Evolutionary conservation across 306 rosid species (phyloP).

Genomic region (Begonia fuchsioides): DNA sequence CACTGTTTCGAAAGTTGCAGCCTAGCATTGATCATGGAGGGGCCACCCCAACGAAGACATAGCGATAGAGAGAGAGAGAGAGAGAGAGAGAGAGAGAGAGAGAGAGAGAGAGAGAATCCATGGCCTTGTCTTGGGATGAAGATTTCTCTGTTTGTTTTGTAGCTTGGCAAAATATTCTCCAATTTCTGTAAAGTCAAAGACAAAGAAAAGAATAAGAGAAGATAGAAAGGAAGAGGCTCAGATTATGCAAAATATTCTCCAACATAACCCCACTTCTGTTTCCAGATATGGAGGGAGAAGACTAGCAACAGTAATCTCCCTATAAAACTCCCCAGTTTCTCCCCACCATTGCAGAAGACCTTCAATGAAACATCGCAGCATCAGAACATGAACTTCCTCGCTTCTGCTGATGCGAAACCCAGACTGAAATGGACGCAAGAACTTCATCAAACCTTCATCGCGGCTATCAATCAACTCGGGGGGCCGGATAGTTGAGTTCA

Average conservation of each 20-base stretch:
- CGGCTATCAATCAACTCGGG: slow-evolving; percentile 68
- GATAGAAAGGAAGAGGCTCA: background rate
- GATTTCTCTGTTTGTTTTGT: background rate
- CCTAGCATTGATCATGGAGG: too few species aligned
- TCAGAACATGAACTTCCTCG: slow-evolving; percentile 64
- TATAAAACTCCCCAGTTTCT: too few species aligned
- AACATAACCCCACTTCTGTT: slow-evolving; percentile 1
- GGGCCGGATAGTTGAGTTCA: slow-evolving; percentile 71
- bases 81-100: too few species aligned
- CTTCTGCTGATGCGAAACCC: slow-evolving; percentile 82
- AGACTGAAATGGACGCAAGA: slow-evolving; percentile 81
- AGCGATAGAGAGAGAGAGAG: too few species aligned
- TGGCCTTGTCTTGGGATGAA: background rate
- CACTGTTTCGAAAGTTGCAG: too few species aligned
- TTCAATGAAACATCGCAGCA: slow-evolving; percentile 24
- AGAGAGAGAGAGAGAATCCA: too few species aligned
- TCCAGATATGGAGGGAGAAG: background rate
- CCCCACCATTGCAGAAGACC: too few species aligned
- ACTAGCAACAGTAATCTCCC: background rate
- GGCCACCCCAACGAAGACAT: too few species aligned
- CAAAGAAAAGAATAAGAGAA: background rate
- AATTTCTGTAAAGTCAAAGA: background rate
- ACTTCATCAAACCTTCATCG: slow-evolving; percentile 68
- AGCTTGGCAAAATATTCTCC: background rate
- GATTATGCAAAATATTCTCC: background rate